Percentiles rank a stretch among this genome's conserved stretches.
Evolutionary conservation across 2,329 filamentous ascomycete species (phyloP).

Genomic region (Emergomyces orientalis): DNA sequence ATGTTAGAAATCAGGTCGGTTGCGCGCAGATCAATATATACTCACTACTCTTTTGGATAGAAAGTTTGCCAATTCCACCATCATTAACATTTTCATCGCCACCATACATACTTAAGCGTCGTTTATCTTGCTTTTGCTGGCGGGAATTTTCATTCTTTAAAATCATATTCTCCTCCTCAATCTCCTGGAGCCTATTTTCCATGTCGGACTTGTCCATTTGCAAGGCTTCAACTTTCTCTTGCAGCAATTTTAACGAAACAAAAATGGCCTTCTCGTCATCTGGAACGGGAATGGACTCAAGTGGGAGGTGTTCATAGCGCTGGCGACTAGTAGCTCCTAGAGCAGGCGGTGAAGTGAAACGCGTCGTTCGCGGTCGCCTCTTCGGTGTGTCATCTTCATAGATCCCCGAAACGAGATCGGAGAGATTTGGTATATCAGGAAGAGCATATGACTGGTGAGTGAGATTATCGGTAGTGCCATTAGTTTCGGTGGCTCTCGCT

Average conservation of each 20-base stretch:
- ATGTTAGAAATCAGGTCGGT: slow-evolving; percentile 20
- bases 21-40: slow-evolving; percentile 22
- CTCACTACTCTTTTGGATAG: slow-evolving; percentile 34
- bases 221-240: slow-evolving; percentile 49
- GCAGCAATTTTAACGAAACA: slow-evolving; percentile 49
- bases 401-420: slow-evolving; percentile 51
- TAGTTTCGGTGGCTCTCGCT: slow-evolving; percentile 10
- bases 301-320: slow-evolving; percentile 33
- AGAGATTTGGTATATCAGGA: slow-evolving; percentile 52
- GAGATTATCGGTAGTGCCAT: slow-evolving; percentile 32
- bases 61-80: slow-evolving; percentile 23
- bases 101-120: slow-evolving; percentile 23
- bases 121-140: slow-evolving; percentile 30
- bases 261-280: slow-evolving; percentile 56
- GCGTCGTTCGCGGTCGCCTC: slow-evolving; percentile 41
- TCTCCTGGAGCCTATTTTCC: slow-evolving; percentile 42
- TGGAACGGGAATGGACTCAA: slow-evolving; percentile 49
- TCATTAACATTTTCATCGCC: slow-evolving; percentile 40
- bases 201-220: slow-evolving; percentile 47
- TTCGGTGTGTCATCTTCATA: slow-evolving; percentile 51
- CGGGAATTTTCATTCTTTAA: slow-evolving; percentile 38
- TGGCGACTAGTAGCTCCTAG: slow-evolving; percentile 25
- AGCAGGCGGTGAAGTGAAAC: slow-evolving; percentile 43
- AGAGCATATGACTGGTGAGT: slow-evolving; percentile 53
- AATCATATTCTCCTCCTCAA: slow-evolving; percentile 44